phyloP scores from a whole-genome alignment of 306 rosid species.

The Adenanthera pavonina region DNA sequence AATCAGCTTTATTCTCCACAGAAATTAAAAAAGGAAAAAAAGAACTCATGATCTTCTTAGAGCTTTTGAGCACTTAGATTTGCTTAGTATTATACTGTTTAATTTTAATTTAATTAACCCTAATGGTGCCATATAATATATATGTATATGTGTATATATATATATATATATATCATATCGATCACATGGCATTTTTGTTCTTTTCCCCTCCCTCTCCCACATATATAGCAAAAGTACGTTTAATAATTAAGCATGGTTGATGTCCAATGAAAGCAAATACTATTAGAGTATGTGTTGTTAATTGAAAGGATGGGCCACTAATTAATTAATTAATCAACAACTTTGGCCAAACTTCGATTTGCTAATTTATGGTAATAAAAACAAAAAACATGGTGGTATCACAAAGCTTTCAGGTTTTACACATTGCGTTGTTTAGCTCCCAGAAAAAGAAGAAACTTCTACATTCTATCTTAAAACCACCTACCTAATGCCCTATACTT shows the following conservation, averaged over 20 bases:
- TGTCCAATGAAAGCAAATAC: slow-evolving; percentile 35
- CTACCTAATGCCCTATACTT: too few species aligned
- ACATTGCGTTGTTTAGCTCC: too few species aligned
- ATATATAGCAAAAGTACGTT: background rate
- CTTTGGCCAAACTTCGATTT: slow-evolving; percentile 6
- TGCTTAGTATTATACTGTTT: background rate
- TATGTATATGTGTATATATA: too few species aligned
- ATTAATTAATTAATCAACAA: slow-evolving; percentile 14
- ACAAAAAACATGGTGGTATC: slow-evolving; percentile 35
- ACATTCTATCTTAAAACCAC: too few species aligned
- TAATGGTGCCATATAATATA: background rate
- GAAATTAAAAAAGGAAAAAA: background rate
- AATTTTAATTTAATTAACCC: background rate
- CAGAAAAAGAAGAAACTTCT: too few species aligned
- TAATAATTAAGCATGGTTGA: background rate
- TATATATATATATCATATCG: too few species aligned
- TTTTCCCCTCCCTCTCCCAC: slow-evolving; percentile 19
- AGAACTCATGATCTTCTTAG: slow-evolving; percentile 16
- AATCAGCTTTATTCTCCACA: background rate
- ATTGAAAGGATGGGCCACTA: slow-evolving; percentile 39
- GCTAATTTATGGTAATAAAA: background rate
- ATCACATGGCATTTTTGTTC: background rate
- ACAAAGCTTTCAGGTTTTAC: too few species aligned
- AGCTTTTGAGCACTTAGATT: slow-evolving; percentile 9
- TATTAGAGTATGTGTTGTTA: slow-evolving; percentile 25